These are phyloP conservation scores for Epichloe elymi DNA, from an alignment of 2,329 filamentous ascomycete genomes.

Conservation along the genomic window DNA sequence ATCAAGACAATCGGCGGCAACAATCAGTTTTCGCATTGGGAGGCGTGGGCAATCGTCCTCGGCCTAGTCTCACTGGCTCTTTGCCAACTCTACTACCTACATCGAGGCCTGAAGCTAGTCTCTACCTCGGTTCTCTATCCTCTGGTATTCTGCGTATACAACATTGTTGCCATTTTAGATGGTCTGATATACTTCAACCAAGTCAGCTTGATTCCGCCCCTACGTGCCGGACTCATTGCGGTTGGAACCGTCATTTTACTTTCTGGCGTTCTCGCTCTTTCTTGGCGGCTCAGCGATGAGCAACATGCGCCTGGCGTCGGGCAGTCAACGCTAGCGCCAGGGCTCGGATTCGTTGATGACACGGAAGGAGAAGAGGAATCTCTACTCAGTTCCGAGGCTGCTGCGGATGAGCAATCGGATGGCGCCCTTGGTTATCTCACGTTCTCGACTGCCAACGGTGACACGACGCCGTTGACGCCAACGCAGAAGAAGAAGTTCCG, in stretches of 20 bases:
- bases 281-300: constrained; percentile 81
- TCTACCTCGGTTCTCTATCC: constrained; percentile 94
- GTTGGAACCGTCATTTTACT: constrained; percentile 79
- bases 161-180: constrained; percentile 95
- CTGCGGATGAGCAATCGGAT: constrained; percentile 29
- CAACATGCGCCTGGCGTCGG: constrained; percentile 47
- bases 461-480: constrained; percentile 17
- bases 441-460: constrained; percentile 27
- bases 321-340: constrained; percentile 64
- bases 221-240: constrained; percentile 70
- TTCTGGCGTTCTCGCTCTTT: constrained; percentile 77
- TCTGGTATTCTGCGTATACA: constrained; percentile 96
- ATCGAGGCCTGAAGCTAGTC: constrained; percentile 83
- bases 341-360: constrained; percentile 67
- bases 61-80: constrained; percentile 71
- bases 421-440: constrained; percentile 31
- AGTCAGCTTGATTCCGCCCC: constrained; percentile 59
- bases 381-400: constrained; percentile 34
- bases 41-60: constrained; percentile 84
- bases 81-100: constrained; percentile 87
- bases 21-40: constrained; percentile 92
- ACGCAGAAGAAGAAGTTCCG: constrained; percentile 35
- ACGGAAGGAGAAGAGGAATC: constrained; percentile 48
- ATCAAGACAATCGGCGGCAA: constrained; percentile 72
- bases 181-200: constrained; percentile 95